Evolutionary conservation across 2,329 filamentous ascomycete species (phyloP).

Genomic region (Epichloe bromicola): DNA sequence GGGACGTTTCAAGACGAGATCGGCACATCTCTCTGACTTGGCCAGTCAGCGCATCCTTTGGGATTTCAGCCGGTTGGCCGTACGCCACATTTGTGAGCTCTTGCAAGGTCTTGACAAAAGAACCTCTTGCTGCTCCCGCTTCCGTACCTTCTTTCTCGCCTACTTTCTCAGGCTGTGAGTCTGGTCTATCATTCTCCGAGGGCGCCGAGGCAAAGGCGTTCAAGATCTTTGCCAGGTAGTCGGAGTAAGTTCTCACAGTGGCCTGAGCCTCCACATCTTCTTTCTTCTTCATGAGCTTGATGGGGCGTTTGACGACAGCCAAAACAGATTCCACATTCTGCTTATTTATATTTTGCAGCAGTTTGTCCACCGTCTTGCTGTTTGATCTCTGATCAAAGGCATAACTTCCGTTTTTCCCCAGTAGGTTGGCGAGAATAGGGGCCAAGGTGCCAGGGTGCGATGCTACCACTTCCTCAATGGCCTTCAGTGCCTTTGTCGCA

Average conservation of each 20-base stretch:
- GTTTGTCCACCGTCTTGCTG: constrained; percentile 68
- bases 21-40: constrained; percentile 40
- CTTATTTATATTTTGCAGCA: constrained; percentile 48
- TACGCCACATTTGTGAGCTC: constrained; percentile 45
- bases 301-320: constrained; percentile 31
- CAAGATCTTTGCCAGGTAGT: constrained; percentile 40
- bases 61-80: constrained; percentile 29
- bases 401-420: constrained; percentile 55
- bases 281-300: constrained; percentile 17
- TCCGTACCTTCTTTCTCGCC: constrained; percentile 12
- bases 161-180: background rate
- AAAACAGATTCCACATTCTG: constrained; percentile 42
- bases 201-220: constrained; percentile 21
- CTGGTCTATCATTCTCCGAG: background rate
- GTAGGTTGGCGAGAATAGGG: constrained; percentile 51
- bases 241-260: constrained; percentile 35
- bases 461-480: constrained; percentile 52
- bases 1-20: constrained; percentile 43
- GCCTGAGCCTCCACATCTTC: constrained; percentile 17
- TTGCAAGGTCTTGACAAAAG: constrained; percentile 30
- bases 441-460: constrained; percentile 45
- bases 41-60: constrained; percentile 33
- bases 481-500: constrained; percentile 62
- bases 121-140: constrained; percentile 12
- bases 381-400: constrained; percentile 81